These are phyloP conservation scores for Phycomyces blakesleeanus DNA, from an alignment of 192 early-diverging fungal species.

Conservation along the genomic window DNA sequence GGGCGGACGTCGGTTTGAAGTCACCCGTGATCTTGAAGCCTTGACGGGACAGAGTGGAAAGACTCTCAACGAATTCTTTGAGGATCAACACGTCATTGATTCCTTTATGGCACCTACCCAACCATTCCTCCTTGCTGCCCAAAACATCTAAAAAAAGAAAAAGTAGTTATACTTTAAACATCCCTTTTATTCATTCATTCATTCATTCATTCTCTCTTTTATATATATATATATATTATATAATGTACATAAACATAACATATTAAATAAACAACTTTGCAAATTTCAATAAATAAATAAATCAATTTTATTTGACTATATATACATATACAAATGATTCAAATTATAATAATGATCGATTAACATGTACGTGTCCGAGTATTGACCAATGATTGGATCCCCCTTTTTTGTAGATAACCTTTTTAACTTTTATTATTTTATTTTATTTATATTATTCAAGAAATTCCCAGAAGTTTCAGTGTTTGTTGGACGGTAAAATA, in stretches of 20 bases:
- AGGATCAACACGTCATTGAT: conserved; percentile 30
- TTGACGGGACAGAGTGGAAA: conserved; percentile 40
- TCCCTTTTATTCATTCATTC: conserved; percentile 9
- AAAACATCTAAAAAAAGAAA: neutral
- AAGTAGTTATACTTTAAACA: neutral
- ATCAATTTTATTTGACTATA: too few species aligned
- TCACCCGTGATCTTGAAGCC: conserved; percentile 37
- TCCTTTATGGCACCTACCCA: conserved; percentile 14
- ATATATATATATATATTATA: too few species aligned
- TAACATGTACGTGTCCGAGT: neutral
- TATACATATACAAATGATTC: too few species aligned
- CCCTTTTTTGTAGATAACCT: too few species aligned
- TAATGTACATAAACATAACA: neutral
- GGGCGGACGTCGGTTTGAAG: conserved; percentile 31
- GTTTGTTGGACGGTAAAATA: too few species aligned
- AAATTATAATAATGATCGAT: neutral
- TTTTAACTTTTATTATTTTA: too few species aligned
- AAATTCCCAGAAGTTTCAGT: too few species aligned
- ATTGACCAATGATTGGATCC: too few species aligned
- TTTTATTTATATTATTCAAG: too few species aligned
- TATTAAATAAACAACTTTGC: conserved; percentile 2
- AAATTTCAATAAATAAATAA: neutral
- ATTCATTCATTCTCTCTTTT: conserved; percentile 10
- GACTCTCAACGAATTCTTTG: conserved; percentile 30
- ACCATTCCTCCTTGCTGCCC: conserved; percentile 14